phyloP scores from a whole-genome alignment of 176 grass and related monocot genomes.

The Avena sativa region DNA sequence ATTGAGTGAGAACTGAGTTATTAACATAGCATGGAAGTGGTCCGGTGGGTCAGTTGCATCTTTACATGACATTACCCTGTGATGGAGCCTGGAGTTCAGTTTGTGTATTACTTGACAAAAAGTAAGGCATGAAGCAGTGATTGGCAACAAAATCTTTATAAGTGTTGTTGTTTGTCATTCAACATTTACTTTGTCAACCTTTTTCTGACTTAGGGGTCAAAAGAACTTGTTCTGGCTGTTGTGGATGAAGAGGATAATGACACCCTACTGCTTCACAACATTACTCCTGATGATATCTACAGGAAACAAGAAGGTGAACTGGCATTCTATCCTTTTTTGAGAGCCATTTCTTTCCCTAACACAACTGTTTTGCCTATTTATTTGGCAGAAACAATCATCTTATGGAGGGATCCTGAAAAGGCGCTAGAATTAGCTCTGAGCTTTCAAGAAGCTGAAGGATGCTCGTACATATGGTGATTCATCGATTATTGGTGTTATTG shows the following conservation, averaged over 20 bases:
- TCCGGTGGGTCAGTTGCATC: constrained; percentile 1
- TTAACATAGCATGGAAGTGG: neutral
- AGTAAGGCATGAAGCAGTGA: constrained; percentile 5
- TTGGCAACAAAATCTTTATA: constrained; percentile 7
- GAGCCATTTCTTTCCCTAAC: constrained; percentile 28
- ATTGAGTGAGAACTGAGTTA: neutral
- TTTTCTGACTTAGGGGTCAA: constrained; percentile 63
- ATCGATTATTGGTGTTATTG: constrained; percentile 41
- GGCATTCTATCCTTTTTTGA: constrained; percentile 10
- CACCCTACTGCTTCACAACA: constrained; percentile 70
- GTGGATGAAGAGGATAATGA: constrained; percentile 73
- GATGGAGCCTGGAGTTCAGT: neutral
- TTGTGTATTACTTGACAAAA: constrained; percentile 7
- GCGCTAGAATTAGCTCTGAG: constrained; percentile 72
- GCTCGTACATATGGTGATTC: constrained; percentile 84
- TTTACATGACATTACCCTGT: constrained; percentile 22
- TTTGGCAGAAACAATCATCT: constrained; percentile 80
- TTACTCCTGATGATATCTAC: constrained; percentile 84
- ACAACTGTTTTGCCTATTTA: constrained; percentile 25
- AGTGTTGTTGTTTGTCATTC: constrained; percentile 2
- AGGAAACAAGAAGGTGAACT: constrained; percentile 77
- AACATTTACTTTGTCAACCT: constrained; percentile 1
- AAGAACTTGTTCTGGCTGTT: constrained; percentile 69
- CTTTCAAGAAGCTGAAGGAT: constrained; percentile 84
- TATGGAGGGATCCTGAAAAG: constrained; percentile 80